Evolutionary conservation across 441 rosid genomes (phyloP).

Genomic region (Gossypium schwendimanii): DNA sequence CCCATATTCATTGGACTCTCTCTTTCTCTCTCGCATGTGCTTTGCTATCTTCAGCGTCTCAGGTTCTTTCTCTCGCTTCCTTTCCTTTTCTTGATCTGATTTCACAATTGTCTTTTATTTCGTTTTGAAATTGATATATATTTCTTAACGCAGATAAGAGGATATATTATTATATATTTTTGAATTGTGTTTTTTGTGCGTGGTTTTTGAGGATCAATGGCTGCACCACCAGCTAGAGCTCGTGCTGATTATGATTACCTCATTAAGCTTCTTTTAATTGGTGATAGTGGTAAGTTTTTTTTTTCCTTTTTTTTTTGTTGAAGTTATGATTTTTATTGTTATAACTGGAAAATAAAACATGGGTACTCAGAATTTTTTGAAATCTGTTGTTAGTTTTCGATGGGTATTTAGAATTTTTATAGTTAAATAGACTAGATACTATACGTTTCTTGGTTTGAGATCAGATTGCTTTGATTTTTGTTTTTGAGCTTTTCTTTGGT

Average conservation of each 20-base stretch:
- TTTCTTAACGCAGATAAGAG: constrained; percentile 6
- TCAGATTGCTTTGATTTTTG: background rate
- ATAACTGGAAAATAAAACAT: background rate
- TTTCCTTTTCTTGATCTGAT: constrained; percentile 2
- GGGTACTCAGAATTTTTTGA: background rate
- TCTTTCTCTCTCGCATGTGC: constrained; percentile 3
- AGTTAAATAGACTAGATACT: background rate
- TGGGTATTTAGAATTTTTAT: background rate
- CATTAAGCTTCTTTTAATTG: constrained; percentile 48
- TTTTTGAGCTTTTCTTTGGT: background rate
- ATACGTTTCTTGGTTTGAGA: constrained; percentile 6
- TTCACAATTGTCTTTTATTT: background rate
- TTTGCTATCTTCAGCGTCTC: constrained; percentile 3
- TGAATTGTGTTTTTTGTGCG: background rate
- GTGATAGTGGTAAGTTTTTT: constrained; percentile 37
- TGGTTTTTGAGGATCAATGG: constrained; percentile 29
- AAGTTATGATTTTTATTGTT: background rate
- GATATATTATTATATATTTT: background rate
- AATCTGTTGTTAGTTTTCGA: background rate
- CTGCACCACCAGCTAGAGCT: constrained; percentile 44
- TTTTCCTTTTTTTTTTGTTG: background rate
- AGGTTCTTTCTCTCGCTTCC: constrained; percentile 4
- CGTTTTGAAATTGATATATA: background rate
- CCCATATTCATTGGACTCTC: background rate
- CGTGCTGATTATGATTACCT: constrained; percentile 52